Evolutionary conservation across 2,329 filamentous ascomycete genomes (phyloP).

Genomic region (Chaetomiaceae sp.): DNA sequence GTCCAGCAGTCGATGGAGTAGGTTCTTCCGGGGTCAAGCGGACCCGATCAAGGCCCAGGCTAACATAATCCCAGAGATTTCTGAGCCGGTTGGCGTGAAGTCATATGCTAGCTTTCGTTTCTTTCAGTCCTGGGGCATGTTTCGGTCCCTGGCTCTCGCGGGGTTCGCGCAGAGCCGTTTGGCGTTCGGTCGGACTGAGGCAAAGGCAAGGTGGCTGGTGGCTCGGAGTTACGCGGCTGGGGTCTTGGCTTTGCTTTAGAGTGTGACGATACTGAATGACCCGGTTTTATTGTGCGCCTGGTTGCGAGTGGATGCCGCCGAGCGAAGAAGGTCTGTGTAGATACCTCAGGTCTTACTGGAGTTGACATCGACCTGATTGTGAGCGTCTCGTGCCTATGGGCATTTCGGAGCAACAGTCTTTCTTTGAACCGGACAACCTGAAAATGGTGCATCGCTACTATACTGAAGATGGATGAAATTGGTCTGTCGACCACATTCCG

Average conservation of each 20-base stretch:
- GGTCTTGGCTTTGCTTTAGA: slow-evolving; percentile 4
- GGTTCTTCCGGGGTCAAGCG: slow-evolving; percentile 21
- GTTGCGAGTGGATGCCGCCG: not conserved
- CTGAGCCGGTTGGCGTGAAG: not conserved
- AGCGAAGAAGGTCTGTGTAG: not conserved
- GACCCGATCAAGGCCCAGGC: not conserved
- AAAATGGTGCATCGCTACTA: too few relatives aligned
- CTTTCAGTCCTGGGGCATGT: slow-evolving; percentile 14
- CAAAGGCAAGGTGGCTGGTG: not conserved
- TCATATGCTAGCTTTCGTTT: not conserved
- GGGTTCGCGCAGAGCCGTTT: slow-evolving; percentile 5
- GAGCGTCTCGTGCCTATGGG: too few relatives aligned
- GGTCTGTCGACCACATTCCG: too few relatives aligned
- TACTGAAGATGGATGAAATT: too few relatives aligned
- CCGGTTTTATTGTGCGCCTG: not conserved
- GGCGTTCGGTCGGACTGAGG: slow-evolving; percentile 18
- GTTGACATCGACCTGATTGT: not conserved
- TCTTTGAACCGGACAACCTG: too few relatives aligned
- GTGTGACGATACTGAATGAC: slow-evolving; percentile 6
- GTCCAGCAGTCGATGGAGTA: slow-evolving; percentile 64
- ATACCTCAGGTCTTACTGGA: not conserved
- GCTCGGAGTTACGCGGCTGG: not conserved
- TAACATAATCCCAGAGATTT: slow-evolving; percentile 14
- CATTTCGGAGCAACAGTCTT: too few relatives aligned
- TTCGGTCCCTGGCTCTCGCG: slow-evolving; percentile 6